A percentile compares a stretch with the other conserved stretches of the same genome.
phyloP scores from a whole-genome alignment of 176 grass and related monocot genomes.

The Carex cristatella region DNA sequence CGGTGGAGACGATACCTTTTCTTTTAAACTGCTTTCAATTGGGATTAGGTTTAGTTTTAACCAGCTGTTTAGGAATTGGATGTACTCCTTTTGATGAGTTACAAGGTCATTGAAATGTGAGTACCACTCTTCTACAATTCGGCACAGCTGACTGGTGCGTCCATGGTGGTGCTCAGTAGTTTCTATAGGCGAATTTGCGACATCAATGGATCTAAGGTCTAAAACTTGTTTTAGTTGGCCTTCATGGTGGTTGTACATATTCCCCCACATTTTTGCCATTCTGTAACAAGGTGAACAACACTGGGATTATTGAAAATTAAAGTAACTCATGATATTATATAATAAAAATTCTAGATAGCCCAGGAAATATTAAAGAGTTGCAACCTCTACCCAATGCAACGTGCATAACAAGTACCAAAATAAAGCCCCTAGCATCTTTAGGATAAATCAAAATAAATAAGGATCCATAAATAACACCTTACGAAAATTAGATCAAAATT shows the following conservation, averaged over 20 bases:
- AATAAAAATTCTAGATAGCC: not conserved
- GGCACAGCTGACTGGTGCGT: slow-evolving; percentile 61
- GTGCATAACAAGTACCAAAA: not conserved
- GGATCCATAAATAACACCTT: not conserved
- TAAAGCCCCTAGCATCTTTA: not conserved
- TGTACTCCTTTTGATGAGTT: slow-evolving; percentile 70
- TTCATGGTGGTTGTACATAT: slow-evolving; percentile 61
- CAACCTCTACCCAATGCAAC: not conserved
- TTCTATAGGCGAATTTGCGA: slow-evolving; percentile 59
- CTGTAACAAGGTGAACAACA: slow-evolving; percentile 39
- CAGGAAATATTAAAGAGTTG: not conserved
- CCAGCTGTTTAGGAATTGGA: slow-evolving; percentile 67
- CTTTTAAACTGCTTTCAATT: slow-evolving; percentile 93
- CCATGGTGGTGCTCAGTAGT: slow-evolving; percentile 73
- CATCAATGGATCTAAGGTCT: slow-evolving; percentile 61
- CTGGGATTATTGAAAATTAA: not conserved
- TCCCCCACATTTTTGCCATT: slow-evolving; percentile 95
- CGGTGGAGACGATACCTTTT: slow-evolving; percentile 79
- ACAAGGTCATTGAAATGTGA: slow-evolving; percentile 64
- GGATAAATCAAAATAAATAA: not conserved
- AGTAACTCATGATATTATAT: not conserved
- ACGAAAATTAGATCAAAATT: not conserved
- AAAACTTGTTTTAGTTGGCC: slow-evolving; percentile 56
- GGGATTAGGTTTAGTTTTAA: slow-evolving; percentile 83
- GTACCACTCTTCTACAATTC: slow-evolving; percentile 73